These are phyloP conservation scores for Microsporum audouinii DNA, from an alignment of 2,329 filamentous ascomycete genomes.

Conservation along the genomic window DNA sequence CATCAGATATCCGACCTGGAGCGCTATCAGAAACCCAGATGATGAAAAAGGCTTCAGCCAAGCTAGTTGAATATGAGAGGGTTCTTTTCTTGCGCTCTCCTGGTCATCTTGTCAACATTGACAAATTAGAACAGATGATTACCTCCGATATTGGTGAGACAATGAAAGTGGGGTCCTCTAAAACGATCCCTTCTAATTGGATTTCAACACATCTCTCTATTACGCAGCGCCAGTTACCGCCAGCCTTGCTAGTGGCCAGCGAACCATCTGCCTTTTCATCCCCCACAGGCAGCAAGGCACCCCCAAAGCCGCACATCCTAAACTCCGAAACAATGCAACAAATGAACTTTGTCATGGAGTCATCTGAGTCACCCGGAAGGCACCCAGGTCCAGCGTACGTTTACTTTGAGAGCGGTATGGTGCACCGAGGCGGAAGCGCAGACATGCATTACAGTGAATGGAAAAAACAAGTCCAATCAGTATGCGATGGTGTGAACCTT, in stretches of 20 bases:
- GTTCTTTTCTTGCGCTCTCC: conserved; percentile 35
- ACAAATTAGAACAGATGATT: conserved; percentile 30
- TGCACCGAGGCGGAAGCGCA: conserved; percentile 21
- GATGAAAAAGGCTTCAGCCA: conserved; percentile 21
- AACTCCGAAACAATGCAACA: conserved; percentile 4
- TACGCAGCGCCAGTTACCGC: conserved; percentile 7
- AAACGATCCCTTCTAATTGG: conserved; percentile 5
- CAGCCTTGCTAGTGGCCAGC: conserved; percentile 8
- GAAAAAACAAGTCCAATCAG: conserved; percentile 26
- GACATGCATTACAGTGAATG: conserved; percentile 30
- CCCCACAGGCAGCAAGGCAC: neutral
- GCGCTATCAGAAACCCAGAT: conserved; percentile 11
- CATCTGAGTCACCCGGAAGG: conserved; percentile 3
- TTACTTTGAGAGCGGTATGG: conserved; percentile 29
- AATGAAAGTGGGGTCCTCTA: neutral
- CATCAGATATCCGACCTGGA: conserved; percentile 17
- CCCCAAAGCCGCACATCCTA: conserved; percentile 8
- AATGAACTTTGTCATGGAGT: conserved; percentile 7
- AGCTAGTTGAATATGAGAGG: conserved; percentile 35
- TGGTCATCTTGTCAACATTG: conserved; percentile 29
- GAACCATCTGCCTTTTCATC: neutral
- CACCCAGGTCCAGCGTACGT: conserved; percentile 26
- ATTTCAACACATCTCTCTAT: conserved; percentile 6
- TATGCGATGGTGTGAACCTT: conserved; percentile 28
- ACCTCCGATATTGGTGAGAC: conserved; percentile 14